These are phyloP conservation scores for Tricholoma matsutake DNA, from an alignment of 768 basidiomycete species.

Conservation along the genomic window DNA sequence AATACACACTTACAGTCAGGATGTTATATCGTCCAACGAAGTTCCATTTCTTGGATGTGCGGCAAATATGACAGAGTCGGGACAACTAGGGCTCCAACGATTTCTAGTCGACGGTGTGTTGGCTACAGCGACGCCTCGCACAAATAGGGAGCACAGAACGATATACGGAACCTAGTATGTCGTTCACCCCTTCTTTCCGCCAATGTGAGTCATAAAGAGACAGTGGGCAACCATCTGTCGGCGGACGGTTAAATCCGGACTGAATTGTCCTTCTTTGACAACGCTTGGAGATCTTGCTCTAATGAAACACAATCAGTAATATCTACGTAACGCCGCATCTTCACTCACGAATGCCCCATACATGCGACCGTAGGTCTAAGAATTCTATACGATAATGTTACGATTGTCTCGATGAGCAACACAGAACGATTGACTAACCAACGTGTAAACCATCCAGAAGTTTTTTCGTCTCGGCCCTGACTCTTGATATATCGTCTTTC, in stretches of 20 bases:
- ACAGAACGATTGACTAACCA: conserved; percentile 37
- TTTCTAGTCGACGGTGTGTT: not conserved
- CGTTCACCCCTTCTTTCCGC: not conserved
- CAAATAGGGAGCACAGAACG: no score
- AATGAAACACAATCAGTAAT: not conserved
- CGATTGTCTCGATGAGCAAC: not conserved
- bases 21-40: not conserved
- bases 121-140: not conserved
- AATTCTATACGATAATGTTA: conserved; percentile 50
- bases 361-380: conserved; percentile 74
- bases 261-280: conserved; percentile 67
- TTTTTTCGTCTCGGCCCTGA: conserved; percentile 84
- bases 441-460: conserved; percentile 80
- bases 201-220: not conserved
- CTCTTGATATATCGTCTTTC: conserved; percentile 77
- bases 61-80: not conserved
- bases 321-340: not conserved
- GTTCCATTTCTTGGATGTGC: not conserved
- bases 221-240: not conserved
- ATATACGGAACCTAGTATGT: not conserved
- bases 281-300: conserved; percentile 81
- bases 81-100: not conserved
- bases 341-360: conserved; percentile 84
- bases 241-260: conserved; percentile 45
- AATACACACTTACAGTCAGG: no score